Evolutionary conservation across 805 yeast genomes (phyloP), one percentile per base, ranked within the genome.

Genomic region (Kodamaea kaohsiungensis): DNA sequence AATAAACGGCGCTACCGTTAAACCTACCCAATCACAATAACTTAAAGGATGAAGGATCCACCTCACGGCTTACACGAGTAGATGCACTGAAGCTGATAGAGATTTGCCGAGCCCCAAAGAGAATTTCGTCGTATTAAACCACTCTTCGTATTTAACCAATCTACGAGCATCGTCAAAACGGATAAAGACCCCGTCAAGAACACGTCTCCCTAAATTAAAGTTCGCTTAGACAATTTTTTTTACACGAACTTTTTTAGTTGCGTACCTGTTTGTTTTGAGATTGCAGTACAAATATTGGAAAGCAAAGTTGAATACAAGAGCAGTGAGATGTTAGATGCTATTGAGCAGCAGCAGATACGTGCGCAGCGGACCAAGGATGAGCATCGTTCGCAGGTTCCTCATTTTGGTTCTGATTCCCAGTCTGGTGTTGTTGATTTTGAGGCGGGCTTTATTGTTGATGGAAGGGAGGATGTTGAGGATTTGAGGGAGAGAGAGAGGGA

Each of bases 321-420:
- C 35, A 12, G 35, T 30, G 22, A 7, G 25, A 40, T 40, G 45
- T 45, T 45, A 45, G 48, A 45, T 27, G 48, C 48, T 45, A 45
- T 45, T 45, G 48, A 45, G 48, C 48, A 45, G 48, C 48, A 45
- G 48, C 48, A 25, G 48, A 13, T 45, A 25, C 48, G 48, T n/a
- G 48, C 48, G n/a, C 45, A 40, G 25, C 45, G 45, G 45, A 17
- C 25, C 45, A 40, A 40, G 45, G 45, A 40, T 25, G 45, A 40
- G 35, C 25, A 17, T 16, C 25, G 25, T 19, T 8, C 35, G 35
- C 35, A 30, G 35, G 35, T 30, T 8, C 35, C 35, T 30, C 10
- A 30, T 30, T 12, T 2, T 9, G 35, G 13, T 9, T 8, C 35
- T 8, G 5, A 2, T 30, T 30, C 35, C 13, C 35, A 30, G 35